These are phyloP conservation scores for Digitaria exilis DNA, from an alignment of 202 grass and related monocot species.

Conservation along the genomic window DNA sequence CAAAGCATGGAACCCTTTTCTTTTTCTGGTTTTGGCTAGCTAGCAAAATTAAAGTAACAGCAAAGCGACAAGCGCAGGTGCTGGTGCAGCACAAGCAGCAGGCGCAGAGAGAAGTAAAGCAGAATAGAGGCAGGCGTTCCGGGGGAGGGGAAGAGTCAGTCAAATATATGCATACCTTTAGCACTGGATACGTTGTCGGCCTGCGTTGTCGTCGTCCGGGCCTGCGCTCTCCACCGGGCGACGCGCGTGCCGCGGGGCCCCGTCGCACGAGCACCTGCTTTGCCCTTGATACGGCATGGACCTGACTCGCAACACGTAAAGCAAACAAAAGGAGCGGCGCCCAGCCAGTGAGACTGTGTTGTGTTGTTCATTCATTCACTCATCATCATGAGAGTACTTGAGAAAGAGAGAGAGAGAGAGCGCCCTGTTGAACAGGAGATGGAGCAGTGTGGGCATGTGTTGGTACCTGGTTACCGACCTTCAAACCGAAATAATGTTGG, in stretches of 20 bases:
- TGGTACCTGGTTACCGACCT: not conserved
- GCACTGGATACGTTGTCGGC: not conserved
- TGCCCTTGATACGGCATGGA: slow-evolving; percentile 25
- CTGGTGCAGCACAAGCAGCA: not conserved
- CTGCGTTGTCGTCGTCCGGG: not conserved
- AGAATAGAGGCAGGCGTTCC: too few relatives aligned
- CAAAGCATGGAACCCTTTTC: not conserved
- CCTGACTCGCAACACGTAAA: slow-evolving; percentile 10
- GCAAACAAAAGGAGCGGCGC: slow-evolving; percentile 12
- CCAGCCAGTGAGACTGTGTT: not conserved
- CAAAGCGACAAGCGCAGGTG: slow-evolving; percentile 5
- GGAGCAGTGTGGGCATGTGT: not conserved
- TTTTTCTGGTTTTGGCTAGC: not conserved
- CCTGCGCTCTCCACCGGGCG: slow-evolving; percentile 12
- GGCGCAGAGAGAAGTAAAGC: not conserved
- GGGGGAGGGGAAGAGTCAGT: too few relatives aligned
- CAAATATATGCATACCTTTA: slow-evolving; percentile 10
- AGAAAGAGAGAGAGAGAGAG: not conserved
- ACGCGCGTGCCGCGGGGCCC: not conserved
- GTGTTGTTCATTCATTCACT: not conserved
- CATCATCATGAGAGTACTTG: too few relatives aligned
- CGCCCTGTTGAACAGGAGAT: not conserved
- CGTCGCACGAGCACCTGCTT: slow-evolving; percentile 1
- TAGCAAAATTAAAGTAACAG: not conserved
- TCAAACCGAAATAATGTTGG: not conserved